Conservation (phyloP, 1,284 basidiomycete species). For the Cutaneotrichosporon curvatum region DNA sequence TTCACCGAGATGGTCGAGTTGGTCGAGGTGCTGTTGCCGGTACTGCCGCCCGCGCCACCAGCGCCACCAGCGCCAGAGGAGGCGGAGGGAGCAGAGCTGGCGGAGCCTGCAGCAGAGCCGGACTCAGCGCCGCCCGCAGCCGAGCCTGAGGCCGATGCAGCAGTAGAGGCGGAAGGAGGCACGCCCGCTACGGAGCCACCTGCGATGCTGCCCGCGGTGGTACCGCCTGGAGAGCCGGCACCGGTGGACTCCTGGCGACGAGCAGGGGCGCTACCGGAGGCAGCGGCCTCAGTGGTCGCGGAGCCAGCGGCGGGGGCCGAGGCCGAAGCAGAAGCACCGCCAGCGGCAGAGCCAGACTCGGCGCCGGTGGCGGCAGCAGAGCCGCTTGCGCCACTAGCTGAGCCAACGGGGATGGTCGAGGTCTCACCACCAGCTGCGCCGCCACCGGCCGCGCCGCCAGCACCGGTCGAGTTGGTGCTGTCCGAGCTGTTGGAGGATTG, state of each 20-base stretch:
- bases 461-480: neutral
- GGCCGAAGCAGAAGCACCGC: neutral
- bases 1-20: slow-evolving; percentile 5
- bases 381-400: no score
- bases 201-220: no score
- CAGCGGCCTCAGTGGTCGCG: neutral
- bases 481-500: slow-evolving; percentile 19
- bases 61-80: neutral
- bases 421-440: neutral
- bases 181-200: no score
- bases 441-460: neutral
- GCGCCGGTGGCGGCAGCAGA: neutral
- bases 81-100: neutral
- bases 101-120: no score
- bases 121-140: neutral
- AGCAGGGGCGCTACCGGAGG: no score
- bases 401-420: no score
- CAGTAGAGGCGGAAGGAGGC: no score
- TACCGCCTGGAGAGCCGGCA: no score
- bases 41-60: neutral
- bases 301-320: neutral
- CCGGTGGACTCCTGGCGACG: no score
- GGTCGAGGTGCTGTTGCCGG: neutral
- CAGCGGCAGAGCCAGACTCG: neutral
- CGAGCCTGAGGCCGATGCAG: no score